Evolutionary conservation across 2,329 filamentous ascomycete genomes (phyloP).

Genomic region (Ophiosphaerella narmari): DNA sequence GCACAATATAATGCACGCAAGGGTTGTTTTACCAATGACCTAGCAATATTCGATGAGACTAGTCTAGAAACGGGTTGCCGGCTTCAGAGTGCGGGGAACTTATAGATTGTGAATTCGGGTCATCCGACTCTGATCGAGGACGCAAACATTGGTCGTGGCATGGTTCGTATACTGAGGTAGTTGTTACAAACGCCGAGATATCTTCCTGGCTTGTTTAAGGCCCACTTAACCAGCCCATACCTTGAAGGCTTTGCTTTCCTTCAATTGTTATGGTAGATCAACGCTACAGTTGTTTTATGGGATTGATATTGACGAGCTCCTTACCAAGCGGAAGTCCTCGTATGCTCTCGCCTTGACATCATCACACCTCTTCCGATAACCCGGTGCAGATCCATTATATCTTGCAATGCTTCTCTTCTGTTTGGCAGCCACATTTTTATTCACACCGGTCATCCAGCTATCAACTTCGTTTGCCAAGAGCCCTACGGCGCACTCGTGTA

Average conservation of each 20-base stretch:
- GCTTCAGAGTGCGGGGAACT: constrained; percentile 3
- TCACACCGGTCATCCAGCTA: constrained; percentile 62
- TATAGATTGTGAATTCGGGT: background rate
- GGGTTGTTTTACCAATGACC: too few relatives aligned
- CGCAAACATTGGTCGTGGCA: background rate
- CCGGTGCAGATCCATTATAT: constrained; percentile 53
- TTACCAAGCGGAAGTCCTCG: constrained; percentile 23
- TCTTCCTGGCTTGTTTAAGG: too few relatives aligned
- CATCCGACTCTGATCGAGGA: too few relatives aligned
- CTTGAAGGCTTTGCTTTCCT: too few relatives aligned
- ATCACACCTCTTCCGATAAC: constrained; percentile 46
- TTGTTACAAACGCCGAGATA: too few relatives aligned
- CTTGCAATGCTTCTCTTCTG: constrained; percentile 53
- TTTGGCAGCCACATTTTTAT: constrained; percentile 52
- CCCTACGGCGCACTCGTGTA: constrained; percentile 52
- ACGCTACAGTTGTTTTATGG: background rate
- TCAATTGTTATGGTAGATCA: too few relatives aligned
- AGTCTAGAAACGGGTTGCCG: constrained; percentile 6
- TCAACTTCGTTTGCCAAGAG: constrained; percentile 56
- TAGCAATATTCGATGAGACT: background rate
- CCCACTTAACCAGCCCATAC: too few relatives aligned
- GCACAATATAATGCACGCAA: too few relatives aligned
- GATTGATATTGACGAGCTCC: constrained; percentile 1
- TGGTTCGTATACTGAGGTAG: too few relatives aligned
- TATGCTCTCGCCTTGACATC: constrained; percentile 29